A percentile compares a stretch with the other conserved stretches of the same genome.
phyloP scores from a whole-genome alignment of 768 basidiomycete genomes.

The Porphyrellus cyaneotinctus region DNA sequence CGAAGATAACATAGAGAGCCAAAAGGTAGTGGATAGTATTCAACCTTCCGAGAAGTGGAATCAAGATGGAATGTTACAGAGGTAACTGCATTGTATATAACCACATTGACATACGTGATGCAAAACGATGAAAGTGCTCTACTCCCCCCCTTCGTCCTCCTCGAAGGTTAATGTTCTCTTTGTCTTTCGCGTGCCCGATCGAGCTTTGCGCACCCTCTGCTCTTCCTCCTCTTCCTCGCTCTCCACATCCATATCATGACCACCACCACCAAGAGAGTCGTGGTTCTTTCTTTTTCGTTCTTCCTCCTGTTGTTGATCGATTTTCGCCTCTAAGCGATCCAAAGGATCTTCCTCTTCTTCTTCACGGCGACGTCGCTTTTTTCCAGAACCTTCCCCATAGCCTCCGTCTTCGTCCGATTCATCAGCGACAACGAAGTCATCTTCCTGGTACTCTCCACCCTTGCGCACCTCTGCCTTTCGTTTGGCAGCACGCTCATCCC shows the following conservation, averaged over 20 bases:
- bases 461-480: conserved; percentile 46
- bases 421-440: conserved; percentile 83
- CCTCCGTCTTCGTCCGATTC: conserved; percentile 61
- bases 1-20: conserved; percentile 72
- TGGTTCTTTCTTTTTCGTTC: conserved; percentile 42
- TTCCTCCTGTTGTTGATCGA: conserved; percentile 52
- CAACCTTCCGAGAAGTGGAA: conserved; percentile 59
- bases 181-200: conserved; percentile 48
- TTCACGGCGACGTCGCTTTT: conserved; percentile 38
- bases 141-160: conserved; percentile 49
- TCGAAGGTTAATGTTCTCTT: conserved; percentile 53
- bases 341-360: conserved; percentile 53
- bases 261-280: conserved; percentile 33
- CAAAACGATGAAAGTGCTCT: conserved; percentile 5
- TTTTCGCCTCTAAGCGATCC: conserved; percentile 68
- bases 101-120: background rate
- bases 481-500: conserved; percentile 46
- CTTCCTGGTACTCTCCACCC: conserved; percentile 73
- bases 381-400: conserved; percentile 32
- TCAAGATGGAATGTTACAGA: conserved; percentile 48
- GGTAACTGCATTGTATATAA: conserved; percentile 23
- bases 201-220: conserved; percentile 55
- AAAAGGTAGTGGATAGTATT: conserved; percentile 71
- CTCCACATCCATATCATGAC: conserved; percentile 66
- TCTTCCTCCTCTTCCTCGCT: conserved; percentile 72